Evolutionary conservation across 2,329 filamentous ascomycete genomes (phyloP), one percentile per base, ranked within the genome.

Genomic region (Pseudogymnoascus sp.): DNA sequence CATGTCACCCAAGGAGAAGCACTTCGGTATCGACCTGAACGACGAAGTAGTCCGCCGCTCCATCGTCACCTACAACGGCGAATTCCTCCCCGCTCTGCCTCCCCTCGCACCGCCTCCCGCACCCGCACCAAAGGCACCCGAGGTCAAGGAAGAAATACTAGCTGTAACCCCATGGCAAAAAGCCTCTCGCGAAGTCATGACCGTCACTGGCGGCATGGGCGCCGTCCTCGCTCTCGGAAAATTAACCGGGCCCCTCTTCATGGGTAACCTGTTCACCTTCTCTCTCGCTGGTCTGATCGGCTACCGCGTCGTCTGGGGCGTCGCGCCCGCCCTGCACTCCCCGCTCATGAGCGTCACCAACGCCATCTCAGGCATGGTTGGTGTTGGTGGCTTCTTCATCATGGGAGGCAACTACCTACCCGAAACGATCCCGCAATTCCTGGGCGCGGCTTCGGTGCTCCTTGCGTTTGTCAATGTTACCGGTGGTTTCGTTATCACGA

Each of bases 291-390:
- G 90, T 69, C 78, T 96, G 29, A 91, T 96, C 67, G 92, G 91
- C 6, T 96, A 96, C 72, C 85, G 91, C 60, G 90, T 90, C 5
- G 90, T 96, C 23, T 96, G 91, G 91, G 91, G 91, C 62, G 91
- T 96, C 11, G 79, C 81, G 0, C 91, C 91, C 6, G 90, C 91
- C 37, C 80, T 96, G 4, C 92, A 96, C 74, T 93, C 90, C 1
- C 92, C 91, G 1, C 78, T 96, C 4, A 96, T 96, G 92, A 93
- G 89, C 69, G 91, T 96, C 37, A 96, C 92, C 6, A 96, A 96
- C 73, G 92, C 92, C 29, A 96, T 96, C 69, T 95, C 90, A 34
- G 81, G 85, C 62, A 91, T 96, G 88, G 92, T 96, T 31, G 92
- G 91, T 64, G 82, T 96, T 66, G 92, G 91, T 64, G 91, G 92